Conservation (phyloP, 208 protist species). For the Borovskyia barvae region DNA sequence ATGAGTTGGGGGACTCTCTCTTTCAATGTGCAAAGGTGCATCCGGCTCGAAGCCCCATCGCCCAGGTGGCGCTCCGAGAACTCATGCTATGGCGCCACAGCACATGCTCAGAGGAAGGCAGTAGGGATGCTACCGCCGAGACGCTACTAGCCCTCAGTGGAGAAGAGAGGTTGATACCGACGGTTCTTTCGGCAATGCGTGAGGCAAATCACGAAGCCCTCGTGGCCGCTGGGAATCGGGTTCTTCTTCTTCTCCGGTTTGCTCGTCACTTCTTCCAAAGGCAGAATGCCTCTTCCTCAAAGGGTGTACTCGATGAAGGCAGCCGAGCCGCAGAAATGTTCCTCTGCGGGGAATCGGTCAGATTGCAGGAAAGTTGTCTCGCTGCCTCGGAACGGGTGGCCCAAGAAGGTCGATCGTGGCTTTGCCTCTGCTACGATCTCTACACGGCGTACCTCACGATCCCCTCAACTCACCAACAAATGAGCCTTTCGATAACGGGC, state of each 20-base stretch:
- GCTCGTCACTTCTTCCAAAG: constrained; percentile 7
- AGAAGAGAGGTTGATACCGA: neutral
- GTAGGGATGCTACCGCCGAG: too few relatives aligned
- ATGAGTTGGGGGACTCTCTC: too few relatives aligned
- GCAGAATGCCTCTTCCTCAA: too few relatives aligned
- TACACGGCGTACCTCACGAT: constrained; percentile 12
- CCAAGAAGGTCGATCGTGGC: constrained; percentile 14
- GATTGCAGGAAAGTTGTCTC: constrained; percentile 10
- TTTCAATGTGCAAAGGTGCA: too few relatives aligned
- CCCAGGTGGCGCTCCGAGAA: too few relatives aligned
- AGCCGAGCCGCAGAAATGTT: too few relatives aligned
- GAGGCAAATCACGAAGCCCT: neutral
- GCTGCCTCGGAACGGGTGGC: constrained; percentile 2
- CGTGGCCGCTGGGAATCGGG: neutral
- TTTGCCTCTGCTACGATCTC: constrained; percentile 22
- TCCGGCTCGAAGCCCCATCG: too few relatives aligned
- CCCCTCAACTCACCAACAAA: neutral
- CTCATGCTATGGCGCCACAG: too few relatives aligned
- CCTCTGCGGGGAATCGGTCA: neutral
- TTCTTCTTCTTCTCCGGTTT: neutral
- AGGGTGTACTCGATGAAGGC: too few relatives aligned
- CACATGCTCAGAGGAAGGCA: too few relatives aligned
- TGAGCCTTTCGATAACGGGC: constrained; percentile 16
- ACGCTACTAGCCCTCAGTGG: neutral
- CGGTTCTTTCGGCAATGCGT: neutral